Evolutionary conservation across 2,329 filamentous ascomycete species (phyloP).

Genomic region (Cryphonectria carpinicola): DNA sequence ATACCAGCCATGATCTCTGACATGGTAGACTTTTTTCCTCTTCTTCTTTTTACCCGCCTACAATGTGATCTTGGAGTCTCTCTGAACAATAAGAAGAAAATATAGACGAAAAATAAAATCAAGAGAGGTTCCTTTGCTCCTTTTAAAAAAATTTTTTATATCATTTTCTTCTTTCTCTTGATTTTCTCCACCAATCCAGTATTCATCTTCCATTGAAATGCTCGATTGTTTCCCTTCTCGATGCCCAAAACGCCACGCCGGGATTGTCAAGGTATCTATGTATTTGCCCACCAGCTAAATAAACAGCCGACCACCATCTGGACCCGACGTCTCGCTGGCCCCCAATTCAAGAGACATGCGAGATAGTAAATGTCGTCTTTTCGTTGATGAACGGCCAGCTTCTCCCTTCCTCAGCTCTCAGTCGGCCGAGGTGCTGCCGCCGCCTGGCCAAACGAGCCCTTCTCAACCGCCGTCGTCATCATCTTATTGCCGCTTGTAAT

Average conservation of each 20-base stretch:
- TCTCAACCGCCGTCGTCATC: conserved; percentile 84
- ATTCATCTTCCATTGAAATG: not conserved
- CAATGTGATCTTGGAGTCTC: not conserved
- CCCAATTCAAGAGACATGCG: not conserved
- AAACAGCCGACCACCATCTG: not conserved
- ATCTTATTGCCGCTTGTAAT: conserved; percentile 88
- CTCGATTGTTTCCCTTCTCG: not conserved
- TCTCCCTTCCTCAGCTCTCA: conserved; percentile 11
- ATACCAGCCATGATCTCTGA: not conserved
- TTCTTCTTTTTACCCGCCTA: not conserved
- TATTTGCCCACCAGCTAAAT: conserved; percentile 11
- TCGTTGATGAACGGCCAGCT: not conserved
- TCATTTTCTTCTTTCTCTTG: not conserved
- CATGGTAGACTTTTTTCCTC: not conserved
- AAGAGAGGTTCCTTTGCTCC: not conserved
- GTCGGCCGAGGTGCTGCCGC: conserved; percentile 26
- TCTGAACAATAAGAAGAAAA: not conserved
- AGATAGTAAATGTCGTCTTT: not conserved
- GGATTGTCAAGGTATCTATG: conserved; percentile 10
- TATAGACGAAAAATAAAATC: no score
- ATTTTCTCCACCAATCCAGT: not conserved
- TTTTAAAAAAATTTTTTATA: not conserved
- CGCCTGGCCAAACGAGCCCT: conserved; percentile 60
- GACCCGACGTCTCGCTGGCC: not conserved
- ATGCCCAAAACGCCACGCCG: conserved; percentile 11